Evolutionary conservation across 495 filamentous ascomycete species (phyloP).

Genomic region (Pseudoneurospora amorphoporcata): DNA sequence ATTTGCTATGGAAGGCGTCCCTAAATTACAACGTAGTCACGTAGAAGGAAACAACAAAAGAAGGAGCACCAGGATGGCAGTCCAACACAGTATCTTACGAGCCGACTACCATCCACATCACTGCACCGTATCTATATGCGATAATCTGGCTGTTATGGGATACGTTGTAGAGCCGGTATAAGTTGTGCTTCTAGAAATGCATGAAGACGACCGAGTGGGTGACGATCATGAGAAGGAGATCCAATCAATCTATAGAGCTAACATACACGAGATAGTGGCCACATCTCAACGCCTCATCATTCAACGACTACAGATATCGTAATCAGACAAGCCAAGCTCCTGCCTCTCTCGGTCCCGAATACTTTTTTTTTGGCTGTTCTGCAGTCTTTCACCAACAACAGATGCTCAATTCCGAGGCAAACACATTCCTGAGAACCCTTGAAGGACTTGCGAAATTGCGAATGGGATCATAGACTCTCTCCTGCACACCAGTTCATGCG

Average conservation of each 20-base stretch:
- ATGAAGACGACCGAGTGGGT: not conserved
- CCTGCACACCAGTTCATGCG: not conserved
- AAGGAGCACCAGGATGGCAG: not conserved
- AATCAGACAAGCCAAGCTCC: not conserved
- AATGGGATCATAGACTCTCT: not conserved
- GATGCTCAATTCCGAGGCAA: not conserved
- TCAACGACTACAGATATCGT: not conserved
- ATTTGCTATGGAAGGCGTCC: not conserved
- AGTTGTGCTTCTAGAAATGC: not conserved
- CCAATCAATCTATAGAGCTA: not conserved
- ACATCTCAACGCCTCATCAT: not conserved
- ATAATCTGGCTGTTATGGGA: not conserved
- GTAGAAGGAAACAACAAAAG: not conserved
- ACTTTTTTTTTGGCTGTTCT: not conserved
- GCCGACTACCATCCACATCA: not conserved
- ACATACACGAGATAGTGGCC: not conserved
- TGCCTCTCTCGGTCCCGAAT: not conserved
- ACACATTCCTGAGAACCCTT: not conserved
- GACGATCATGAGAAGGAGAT: not conserved
- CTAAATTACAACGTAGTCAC: not conserved
- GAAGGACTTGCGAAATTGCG: not conserved
- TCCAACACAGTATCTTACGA: not conserved
- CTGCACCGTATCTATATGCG: not conserved
- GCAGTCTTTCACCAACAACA: not conserved
- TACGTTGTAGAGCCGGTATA: not conserved